phyloP scores from a whole-genome alignment of 1,139 yeast genomes.

The Magnusiomyces suaveolens region DNA sequence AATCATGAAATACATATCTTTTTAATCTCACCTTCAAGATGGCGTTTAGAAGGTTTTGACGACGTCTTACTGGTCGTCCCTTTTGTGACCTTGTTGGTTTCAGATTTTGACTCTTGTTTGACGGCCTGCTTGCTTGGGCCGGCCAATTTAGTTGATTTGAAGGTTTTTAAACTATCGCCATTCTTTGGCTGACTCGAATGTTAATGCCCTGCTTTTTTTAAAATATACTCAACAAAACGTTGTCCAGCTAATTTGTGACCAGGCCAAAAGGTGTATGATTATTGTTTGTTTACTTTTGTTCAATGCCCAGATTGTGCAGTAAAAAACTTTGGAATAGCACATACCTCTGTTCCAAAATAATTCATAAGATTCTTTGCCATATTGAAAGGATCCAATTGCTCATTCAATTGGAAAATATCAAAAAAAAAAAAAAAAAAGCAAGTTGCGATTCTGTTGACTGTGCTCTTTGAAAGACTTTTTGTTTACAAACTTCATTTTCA shows the following conservation, averaged over 20 bases:
- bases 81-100: conserved; percentile 1
- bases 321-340: not conserved
- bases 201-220: not conserved
- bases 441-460: too few relatives aligned
- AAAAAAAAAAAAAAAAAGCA: too few relatives aligned
- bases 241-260: too few relatives aligned
- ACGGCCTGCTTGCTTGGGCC: not conserved
- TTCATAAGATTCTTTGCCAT: not conserved
- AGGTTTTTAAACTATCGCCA: not conserved
- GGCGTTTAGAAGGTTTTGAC: conserved; percentile 5
- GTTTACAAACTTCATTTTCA: too few relatives aligned
- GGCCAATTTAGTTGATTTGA: not conserved
- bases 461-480: too few relatives aligned
- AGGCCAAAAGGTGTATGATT: not conserved
- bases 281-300: not conserved
- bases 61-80: not conserved
- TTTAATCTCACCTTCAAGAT: conserved; percentile 9
- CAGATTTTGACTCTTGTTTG: not conserved
- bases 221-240: too few relatives aligned
- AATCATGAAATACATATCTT: not conserved
- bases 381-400: too few relatives aligned
- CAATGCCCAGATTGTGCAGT: not conserved
- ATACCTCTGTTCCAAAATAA: conserved; percentile 1
- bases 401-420: too few relatives aligned
- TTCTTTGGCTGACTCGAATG: not conserved